phyloP scores from a whole-genome alignment of 345 rosid genomes.

The Triadica sebifera region DNA sequence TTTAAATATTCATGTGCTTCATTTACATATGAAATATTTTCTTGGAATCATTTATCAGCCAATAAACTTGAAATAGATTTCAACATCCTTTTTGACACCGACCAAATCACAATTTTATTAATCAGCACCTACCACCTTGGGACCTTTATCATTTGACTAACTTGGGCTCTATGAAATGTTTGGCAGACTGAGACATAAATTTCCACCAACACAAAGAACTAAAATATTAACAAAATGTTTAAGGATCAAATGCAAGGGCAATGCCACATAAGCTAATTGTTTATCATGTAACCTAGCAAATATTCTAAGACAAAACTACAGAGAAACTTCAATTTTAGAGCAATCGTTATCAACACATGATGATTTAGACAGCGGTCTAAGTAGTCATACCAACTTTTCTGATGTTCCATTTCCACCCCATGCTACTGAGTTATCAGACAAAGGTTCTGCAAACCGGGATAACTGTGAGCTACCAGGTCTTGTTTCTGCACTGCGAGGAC shows the following conservation, averaged over 20 bases:
- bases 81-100: background rate
- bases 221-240: background rate
- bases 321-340: background rate
- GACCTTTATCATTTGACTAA: background rate
- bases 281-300: background rate
- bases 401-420: constrained; percentile 50
- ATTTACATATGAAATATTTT: background rate
- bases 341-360: background rate
- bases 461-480: constrained; percentile 97
- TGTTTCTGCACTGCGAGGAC: constrained; percentile 98
- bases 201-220: background rate
- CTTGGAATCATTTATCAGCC: background rate
- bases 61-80: background rate
- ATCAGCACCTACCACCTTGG: background rate
- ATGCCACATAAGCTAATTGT: background rate
- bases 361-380: background rate
- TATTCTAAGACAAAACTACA: background rate
- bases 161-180: too few relatives aligned
- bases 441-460: constrained; percentile 92
- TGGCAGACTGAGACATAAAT: background rate
- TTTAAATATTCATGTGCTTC: background rate
- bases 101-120: background rate
- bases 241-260: background rate
- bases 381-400: constrained; percentile 61
- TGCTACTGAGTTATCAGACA: constrained; percentile 61